Evolutionary conservation across 257 asterid species (phyloP).

Genomic region (Orobanche coerulescens): DNA sequence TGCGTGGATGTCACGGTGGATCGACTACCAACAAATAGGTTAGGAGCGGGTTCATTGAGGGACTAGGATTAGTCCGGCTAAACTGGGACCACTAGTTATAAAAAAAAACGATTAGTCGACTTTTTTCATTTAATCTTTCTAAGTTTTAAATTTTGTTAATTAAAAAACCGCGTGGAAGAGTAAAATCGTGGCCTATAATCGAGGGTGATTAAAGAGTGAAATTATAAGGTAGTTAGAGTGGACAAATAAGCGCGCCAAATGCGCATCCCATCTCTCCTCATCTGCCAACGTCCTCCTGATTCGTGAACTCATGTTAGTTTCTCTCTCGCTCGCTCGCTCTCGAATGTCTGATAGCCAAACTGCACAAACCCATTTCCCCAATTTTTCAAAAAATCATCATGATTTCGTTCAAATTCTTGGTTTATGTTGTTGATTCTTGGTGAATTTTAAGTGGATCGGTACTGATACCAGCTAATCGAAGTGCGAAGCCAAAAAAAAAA

Average conservation of each 20-base stretch:
- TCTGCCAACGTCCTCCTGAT: constrained; percentile 38
- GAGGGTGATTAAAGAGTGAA: background rate
- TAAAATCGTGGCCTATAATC: background rate
- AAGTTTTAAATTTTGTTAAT: background rate
- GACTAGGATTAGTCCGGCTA: no score
- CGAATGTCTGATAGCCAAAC: constrained; percentile 20
- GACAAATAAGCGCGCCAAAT: constrained; percentile 53
- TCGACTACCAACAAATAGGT: no score
- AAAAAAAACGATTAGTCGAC: no score
- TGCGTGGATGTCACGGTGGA: no score
- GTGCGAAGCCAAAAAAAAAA: background rate
- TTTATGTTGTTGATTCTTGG: background rate
- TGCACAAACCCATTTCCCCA: constrained; percentile 24
- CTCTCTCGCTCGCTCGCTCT: constrained; percentile 10
- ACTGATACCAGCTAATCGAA: constrained; percentile 15
- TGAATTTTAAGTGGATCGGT: constrained; percentile 22
- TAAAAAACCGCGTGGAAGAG: background rate
- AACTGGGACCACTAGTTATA: no score
- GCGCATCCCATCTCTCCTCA: constrained; percentile 32
- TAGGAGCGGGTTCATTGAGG: no score
- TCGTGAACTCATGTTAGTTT: constrained; percentile 30
- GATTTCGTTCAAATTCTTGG: constrained; percentile 25
- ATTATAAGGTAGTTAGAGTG: constrained; percentile 31
- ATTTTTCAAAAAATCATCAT: constrained; percentile 16
- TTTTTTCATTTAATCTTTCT: no score